Evolutionary conservation across 164 flowering plant genomes (phyloP).

Genomic region (Brasenia schreberi): DNA sequence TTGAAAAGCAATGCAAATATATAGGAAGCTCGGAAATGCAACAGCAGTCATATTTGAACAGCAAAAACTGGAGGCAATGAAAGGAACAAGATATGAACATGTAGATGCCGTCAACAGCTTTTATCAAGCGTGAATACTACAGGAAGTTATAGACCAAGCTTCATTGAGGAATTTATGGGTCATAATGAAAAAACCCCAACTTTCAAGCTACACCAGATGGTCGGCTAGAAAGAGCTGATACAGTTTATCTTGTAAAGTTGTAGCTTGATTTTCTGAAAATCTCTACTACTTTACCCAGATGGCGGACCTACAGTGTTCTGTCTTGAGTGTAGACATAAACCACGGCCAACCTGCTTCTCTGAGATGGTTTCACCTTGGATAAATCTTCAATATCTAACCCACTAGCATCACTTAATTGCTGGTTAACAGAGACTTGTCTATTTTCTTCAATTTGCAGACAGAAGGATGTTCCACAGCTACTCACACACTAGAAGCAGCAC

Average conservation of each 20-base stretch:
- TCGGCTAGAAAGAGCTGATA: too few species aligned
- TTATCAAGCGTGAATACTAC: too few species aligned
- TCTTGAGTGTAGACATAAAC: too few species aligned
- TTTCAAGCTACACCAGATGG: too few species aligned
- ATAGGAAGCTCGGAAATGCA: neutral
- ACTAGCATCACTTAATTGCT: neutral
- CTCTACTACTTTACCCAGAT: too few species aligned
- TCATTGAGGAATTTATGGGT: too few species aligned
- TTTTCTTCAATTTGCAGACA: too few species aligned
- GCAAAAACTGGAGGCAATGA: neutral
- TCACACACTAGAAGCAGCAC: conserved; percentile 13
- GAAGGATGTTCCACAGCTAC: neutral
- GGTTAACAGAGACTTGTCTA: neutral
- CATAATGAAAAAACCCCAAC: too few species aligned
- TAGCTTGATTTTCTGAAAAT: too few species aligned
- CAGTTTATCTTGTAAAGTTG: too few species aligned
- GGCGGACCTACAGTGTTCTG: too few species aligned
- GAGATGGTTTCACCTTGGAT: neutral
- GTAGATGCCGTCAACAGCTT: neutral
- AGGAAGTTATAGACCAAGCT: too few species aligned
- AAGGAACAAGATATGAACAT: neutral
- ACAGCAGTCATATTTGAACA: neutral
- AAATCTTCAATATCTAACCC: neutral
- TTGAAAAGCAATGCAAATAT: neutral
- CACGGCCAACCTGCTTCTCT: neutral